phyloP scores from a whole-genome alignment of 208 protist species.

The Acanthamoeba lenticulata region DNA sequence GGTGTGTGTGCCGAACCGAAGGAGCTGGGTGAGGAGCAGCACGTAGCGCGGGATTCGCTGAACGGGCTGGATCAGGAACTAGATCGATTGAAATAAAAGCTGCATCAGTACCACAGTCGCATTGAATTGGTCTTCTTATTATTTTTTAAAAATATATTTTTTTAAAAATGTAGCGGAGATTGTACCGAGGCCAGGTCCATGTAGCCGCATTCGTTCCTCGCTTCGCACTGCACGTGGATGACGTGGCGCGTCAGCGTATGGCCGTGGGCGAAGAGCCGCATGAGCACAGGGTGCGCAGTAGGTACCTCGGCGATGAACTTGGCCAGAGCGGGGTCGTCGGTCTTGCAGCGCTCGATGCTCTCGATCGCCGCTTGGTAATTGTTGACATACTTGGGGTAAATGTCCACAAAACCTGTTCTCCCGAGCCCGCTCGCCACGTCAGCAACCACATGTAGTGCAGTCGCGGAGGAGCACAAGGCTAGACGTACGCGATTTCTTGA shows the following conservation, averaged over 20 bases:
- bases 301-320: not conserved
- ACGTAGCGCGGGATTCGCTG: not conserved
- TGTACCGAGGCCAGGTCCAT: not conserved
- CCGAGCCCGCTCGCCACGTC: no score
- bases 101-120: no score
- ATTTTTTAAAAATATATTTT: no score
- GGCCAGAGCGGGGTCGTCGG: not conserved
- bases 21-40: not conserved
- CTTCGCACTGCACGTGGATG: not conserved
- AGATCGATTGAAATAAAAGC: no score
- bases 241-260: no score
- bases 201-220: not conserved
- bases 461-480: not conserved
- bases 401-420: not conserved
- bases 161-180: no score
- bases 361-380: not conserved
- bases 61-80: not conserved
- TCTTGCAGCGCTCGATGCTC: not conserved
- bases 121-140: no score
- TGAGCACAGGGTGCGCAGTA: no score
- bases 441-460: no score
- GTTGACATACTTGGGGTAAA: not conserved
- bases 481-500: not conserved
- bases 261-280: no score
- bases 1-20: no score